Evolutionary conservation across 148 eudicot genomes (phyloP).

Genomic region (Camellia japonica): DNA sequence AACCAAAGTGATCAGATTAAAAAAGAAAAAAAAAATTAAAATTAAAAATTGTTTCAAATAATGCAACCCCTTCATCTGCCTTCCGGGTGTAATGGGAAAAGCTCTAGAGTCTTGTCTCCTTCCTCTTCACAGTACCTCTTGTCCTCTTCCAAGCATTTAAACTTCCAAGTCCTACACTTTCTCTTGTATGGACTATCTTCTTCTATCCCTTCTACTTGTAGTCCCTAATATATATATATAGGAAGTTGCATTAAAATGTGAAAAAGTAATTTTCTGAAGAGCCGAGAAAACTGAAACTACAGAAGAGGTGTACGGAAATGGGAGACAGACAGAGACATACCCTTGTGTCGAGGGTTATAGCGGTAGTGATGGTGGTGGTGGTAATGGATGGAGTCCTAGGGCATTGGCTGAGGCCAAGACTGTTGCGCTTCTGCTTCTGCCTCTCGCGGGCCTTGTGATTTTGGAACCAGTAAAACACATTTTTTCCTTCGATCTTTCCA

Average conservation of each 20-base stretch:
- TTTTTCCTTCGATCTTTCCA: slow-evolving; percentile 93
- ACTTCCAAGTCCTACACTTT: slow-evolving; percentile 61
- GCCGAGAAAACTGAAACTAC: too few relatives aligned
- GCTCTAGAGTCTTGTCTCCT: slow-evolving; percentile 70
- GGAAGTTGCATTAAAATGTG: too few relatives aligned
- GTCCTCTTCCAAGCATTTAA: slow-evolving; percentile 40
- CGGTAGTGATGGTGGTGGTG: neutral
- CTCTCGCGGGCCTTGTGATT: slow-evolving; percentile 96
- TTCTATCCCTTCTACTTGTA: slow-evolving; percentile 11
- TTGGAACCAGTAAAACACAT: slow-evolving; percentile 96
- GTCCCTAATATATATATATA: too few relatives aligned
- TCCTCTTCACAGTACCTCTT: slow-evolving; percentile 24
- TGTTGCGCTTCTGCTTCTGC: slow-evolving; percentile 78
- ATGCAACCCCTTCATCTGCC: slow-evolving; percentile 34
- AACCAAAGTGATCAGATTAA: neutral
- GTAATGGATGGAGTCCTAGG: slow-evolving; percentile 31
- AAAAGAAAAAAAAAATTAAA: neutral
- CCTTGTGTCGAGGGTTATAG: slow-evolving; percentile 35
- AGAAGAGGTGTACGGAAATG: neutral
- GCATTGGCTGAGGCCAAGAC: slow-evolving; percentile 43
- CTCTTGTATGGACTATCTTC: slow-evolving; percentile 64
- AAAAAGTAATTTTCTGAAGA: too few relatives aligned
- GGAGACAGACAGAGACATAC: slow-evolving; percentile 20
- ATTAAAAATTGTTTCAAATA: neutral
- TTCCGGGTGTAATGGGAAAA: slow-evolving; percentile 89